These are phyloP conservation scores for Xylaria sp. DNA, from an alignment of 2,329 filamentous ascomycete species.

Conservation along the genomic window DNA sequence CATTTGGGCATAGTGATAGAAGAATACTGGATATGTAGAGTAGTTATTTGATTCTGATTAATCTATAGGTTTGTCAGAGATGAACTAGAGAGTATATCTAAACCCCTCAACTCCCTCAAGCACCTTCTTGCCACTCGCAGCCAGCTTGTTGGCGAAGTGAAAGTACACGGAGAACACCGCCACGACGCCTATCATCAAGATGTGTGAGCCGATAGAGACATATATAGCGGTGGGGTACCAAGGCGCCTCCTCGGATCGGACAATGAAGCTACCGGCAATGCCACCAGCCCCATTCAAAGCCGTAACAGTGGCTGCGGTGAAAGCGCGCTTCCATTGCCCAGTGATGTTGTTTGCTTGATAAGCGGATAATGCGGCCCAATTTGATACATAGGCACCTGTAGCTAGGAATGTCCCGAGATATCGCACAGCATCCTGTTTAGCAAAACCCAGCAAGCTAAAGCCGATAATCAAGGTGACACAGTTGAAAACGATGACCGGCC, in stretches of 20 bases:
- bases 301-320: constrained; percentile 68
- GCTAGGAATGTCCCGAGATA: constrained; percentile 73
- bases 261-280: constrained; percentile 73
- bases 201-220: constrained; percentile 72
- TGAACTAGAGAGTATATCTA: constrained; percentile 44
- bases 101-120: constrained; percentile 59
- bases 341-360: constrained; percentile 71
- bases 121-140: constrained; percentile 56
- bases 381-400: constrained; percentile 74
- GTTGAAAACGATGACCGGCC: constrained; percentile 73
- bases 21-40: constrained; percentile 14
- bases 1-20: constrained; percentile 1
- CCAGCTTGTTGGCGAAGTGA: constrained; percentile 59
- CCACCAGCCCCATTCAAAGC: constrained; percentile 71
- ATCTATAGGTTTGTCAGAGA: constrained; percentile 7
- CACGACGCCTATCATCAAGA: constrained; percentile 66
- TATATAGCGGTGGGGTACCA: constrained; percentile 72
- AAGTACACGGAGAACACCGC: constrained; percentile 63
- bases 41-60: not conserved
- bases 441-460: constrained; percentile 73
- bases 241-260: constrained; percentile 69
- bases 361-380: constrained; percentile 73
- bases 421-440: constrained; percentile 66
- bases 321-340: constrained; percentile 72
- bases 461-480: constrained; percentile 68